These are phyloP conservation scores for Amylocystis lapponica DNA, from an alignment of 768 basidiomycete genomes.

Conservation along the genomic window DNA sequence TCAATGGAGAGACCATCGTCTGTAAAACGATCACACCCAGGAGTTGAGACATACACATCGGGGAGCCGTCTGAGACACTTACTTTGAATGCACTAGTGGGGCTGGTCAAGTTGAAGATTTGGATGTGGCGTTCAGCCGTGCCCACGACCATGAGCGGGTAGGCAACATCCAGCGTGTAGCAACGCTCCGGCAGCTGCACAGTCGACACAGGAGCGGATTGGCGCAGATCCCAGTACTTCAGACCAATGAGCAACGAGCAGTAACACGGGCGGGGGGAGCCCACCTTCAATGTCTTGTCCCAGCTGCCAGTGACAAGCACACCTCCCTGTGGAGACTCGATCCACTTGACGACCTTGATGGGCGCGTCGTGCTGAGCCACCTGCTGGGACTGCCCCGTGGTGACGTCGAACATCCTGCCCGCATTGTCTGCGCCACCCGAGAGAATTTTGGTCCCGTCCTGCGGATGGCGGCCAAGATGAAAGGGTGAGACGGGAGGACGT, in stretches of 20 bases:
- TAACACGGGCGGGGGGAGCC: slow-evolving; percentile 8
- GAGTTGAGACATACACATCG: too few species aligned
- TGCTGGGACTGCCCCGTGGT: slow-evolving; percentile 75
- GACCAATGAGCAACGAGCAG: neutral
- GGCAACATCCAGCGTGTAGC: slow-evolving; percentile 80
- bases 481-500: neutral
- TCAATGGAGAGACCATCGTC: slow-evolving; percentile 82
- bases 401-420: slow-evolving; percentile 90
- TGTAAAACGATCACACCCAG: too few species aligned
- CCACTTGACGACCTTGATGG: slow-evolving; percentile 79
- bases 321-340: slow-evolving; percentile 69
- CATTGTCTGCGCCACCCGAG: slow-evolving; percentile 93
- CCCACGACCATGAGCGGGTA: slow-evolving; percentile 87
- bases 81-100: slow-evolving; percentile 79
- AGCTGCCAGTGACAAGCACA: slow-evolving; percentile 88
- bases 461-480: neutral
- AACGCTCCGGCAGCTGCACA: slow-evolving; percentile 83
- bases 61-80: slow-evolving; percentile 1
- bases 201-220: slow-evolving; percentile 68
- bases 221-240: slow-evolving; percentile 90
- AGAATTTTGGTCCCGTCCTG: slow-evolving; percentile 89
- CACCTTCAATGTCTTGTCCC: slow-evolving; percentile 97
- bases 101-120: slow-evolving; percentile 82
- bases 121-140: slow-evolving; percentile 88
- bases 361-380: slow-evolving; percentile 88